phyloP scores from a whole-genome alignment of 306 rosid genomes.

The Malus domestica region ASM211411v1 NC_041803.1:2492001-2492500 shows the following conservation, averaged over 20 bases:
- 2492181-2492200: constrained; percentile 78
- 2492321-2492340: background rate
- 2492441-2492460: background rate
- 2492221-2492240: constrained; percentile 70
- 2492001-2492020: background rate
- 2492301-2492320: constrained; percentile 5
- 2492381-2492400: background rate
- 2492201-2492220: constrained; percentile 74
- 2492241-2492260: constrained; percentile 54
- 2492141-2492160: constrained; percentile 67
- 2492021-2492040: background rate
- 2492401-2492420: background rate
- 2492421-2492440: background rate
- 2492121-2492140: constrained; percentile 69
- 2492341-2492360: background rate
- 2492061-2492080: constrained; percentile 65
- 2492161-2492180: constrained; percentile 49
- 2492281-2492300: constrained; percentile 23
- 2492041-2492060: constrained; percentile 6
- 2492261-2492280: constrained; percentile 57
- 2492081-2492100: constrained; percentile 79
- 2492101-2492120: constrained; percentile 78
- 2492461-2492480: background rate
- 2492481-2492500: background rate
- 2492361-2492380: background rate